Evolutionary conservation across 2,329 filamentous ascomycete species (phyloP).

Genomic region (Aspergillus novofumigatus): DNA sequence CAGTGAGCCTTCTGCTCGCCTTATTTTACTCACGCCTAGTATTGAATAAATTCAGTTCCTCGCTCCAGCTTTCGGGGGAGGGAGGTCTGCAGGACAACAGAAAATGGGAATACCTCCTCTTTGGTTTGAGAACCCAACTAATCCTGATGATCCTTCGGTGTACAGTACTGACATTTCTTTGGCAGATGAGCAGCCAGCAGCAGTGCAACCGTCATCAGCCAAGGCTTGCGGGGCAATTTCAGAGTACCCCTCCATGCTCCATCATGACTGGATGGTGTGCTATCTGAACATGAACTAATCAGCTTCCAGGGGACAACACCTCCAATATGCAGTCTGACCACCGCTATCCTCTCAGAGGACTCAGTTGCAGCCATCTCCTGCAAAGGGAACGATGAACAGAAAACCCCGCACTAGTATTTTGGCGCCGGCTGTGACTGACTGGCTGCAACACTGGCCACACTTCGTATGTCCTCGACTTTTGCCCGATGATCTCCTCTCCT

Average conservation of each 20-base stretch:
- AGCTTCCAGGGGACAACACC: background rate
- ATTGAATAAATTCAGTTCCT: background rate
- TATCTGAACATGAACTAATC: background rate
- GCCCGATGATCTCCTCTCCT: background rate
- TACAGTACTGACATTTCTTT: background rate
- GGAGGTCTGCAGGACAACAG: background rate
- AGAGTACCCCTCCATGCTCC: background rate
- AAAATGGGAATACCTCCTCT: background rate
- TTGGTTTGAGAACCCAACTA: conserved; percentile 2
- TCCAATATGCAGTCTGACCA: background rate
- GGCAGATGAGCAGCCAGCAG: conserved; percentile 7
- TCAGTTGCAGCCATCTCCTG: background rate
- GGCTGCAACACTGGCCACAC: conserved; percentile 4
- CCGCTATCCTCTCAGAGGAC: background rate
- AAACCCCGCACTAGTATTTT: conserved; percentile 15
- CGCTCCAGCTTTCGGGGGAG: background rate
- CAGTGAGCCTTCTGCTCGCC: background rate
- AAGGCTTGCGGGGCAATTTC: background rate
- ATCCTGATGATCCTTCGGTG: background rate
- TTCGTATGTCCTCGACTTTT: background rate
- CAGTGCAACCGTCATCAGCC: background rate
- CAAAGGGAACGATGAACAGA: background rate
- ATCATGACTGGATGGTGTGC: background rate
- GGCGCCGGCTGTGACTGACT: conserved; percentile 6
- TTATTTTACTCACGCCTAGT: background rate